Conservation (phyloP, 192 early-diverging fungal species). For the Coemansia sp. region DNA sequence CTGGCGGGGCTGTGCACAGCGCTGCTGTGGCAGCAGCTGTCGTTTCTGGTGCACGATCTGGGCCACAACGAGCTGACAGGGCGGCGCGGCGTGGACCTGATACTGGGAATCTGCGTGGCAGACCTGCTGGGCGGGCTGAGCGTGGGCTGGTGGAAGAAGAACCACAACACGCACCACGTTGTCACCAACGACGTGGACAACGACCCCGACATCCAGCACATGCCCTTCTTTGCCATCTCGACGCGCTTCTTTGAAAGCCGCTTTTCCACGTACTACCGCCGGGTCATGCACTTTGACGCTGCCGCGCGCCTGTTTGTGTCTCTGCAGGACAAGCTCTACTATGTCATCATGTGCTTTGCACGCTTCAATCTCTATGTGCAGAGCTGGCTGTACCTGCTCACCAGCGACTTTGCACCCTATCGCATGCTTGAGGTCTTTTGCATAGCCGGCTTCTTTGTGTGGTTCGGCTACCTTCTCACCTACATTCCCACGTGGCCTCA, state of each 20-base stretch:
- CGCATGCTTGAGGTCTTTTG: slow-evolving; percentile 72
- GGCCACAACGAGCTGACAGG: slow-evolving; percentile 93
- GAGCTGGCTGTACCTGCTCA: slow-evolving; percentile 67
- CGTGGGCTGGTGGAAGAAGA: slow-evolving; percentile 97
- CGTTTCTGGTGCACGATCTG: slow-evolving; percentile 93
- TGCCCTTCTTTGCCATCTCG: slow-evolving; percentile 92
- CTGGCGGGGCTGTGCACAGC: slow-evolving; percentile 61
- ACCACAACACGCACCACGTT: slow-evolving; percentile 96
- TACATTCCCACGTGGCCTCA: slow-evolving; percentile 65
- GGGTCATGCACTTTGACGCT: slow-evolving; percentile 76
- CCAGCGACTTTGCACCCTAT: slow-evolving; percentile 65
- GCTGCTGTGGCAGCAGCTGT: slow-evolving; percentile 85
- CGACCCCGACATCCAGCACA: slow-evolving; percentile 97
- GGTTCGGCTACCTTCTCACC: slow-evolving; percentile 73
- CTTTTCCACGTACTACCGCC: slow-evolving; percentile 88
- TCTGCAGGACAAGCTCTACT: slow-evolving; percentile 84
- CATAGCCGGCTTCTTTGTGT: slow-evolving; percentile 72
- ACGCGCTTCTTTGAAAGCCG: slow-evolving; percentile 74
- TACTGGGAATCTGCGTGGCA: slow-evolving; percentile 78
- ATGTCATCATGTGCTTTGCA: slow-evolving; percentile 83
- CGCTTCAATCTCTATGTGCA: slow-evolving; percentile 87
- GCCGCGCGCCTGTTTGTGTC: slow-evolving; percentile 72
- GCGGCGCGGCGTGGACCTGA: slow-evolving; percentile 66
- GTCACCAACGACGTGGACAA: slow-evolving; percentile 91
- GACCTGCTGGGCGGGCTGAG: slow-evolving; percentile 83